Conservation (phyloP, 805 yeast species). For the Yamadazyma akitaensis region DNA sequence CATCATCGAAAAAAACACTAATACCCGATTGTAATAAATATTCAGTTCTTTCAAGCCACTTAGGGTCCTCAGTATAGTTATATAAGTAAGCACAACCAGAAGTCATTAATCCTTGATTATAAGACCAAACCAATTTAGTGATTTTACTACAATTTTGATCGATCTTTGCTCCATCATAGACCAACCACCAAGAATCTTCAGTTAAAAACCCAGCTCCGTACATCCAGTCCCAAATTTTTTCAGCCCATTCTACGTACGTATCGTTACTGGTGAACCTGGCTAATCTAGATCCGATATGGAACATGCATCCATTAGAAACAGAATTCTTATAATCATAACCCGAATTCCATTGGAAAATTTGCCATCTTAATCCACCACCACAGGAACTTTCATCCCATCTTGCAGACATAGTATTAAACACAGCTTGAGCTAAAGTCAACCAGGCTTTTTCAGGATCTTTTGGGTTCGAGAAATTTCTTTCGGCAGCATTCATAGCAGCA, state of each 20-base stretch:
- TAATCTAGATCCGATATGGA: conserved; percentile 43
- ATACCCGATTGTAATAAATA: conserved; percentile 51
- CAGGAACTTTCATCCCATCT: conserved; percentile 40
- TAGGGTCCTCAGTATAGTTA: conserved; percentile 61
- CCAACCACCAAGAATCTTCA: conserved; percentile 44
- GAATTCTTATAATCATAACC: conserved; percentile 46
- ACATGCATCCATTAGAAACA: conserved; percentile 43
- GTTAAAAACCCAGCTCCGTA: conserved; percentile 41
- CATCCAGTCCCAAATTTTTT: conserved; percentile 46
- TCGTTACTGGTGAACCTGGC: conserved; percentile 41
- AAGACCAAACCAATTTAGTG: conserved; percentile 72
- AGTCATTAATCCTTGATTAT: conserved; percentile 77
- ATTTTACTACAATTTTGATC: conserved; percentile 60
- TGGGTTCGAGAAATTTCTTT: conserved; percentile 70
- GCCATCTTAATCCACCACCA: conserved; percentile 47
- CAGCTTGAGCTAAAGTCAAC: conserved; percentile 41
- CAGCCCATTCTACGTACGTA: conserved; percentile 40
- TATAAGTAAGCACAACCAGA: conserved; percentile 80
- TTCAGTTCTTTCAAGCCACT: conserved; percentile 64
- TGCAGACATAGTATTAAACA: conserved; percentile 43
- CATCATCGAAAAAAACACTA: conserved; percentile 52
- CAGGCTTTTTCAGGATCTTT: conserved; percentile 31
- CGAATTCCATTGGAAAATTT: conserved; percentile 46
- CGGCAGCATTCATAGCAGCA: conserved; percentile 89
- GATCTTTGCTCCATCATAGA: conserved; percentile 72